Base-by-base conservation (phyloP, 2,329 filamentous ascomycete species). In the Tympanopsis confertula region DNA sequence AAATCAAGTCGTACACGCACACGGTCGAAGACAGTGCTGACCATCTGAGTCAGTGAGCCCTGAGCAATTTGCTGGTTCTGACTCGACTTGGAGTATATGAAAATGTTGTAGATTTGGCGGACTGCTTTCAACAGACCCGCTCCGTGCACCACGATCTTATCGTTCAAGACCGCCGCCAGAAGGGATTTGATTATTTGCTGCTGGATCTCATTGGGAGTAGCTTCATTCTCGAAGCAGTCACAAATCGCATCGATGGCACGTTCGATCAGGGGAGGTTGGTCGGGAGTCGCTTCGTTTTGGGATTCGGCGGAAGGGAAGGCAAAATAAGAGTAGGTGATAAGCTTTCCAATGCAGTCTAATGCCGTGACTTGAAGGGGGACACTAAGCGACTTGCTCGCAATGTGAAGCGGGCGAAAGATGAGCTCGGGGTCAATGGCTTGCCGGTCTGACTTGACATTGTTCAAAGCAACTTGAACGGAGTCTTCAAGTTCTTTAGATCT, bases 251-350 rank as follows among this genome's bases (percentile, higher is more conserved):
- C 93, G 52, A 98, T 98, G 41, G 93, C 91, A 46, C 89, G 77
- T 62, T 98, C 93, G 54, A 98, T 98, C 47, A 98, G 69, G 13
- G 89, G 88, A 3, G 82, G 68, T 29, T 66, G 65, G 38, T 58
- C 58, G 41, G 57, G 52, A 32, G 58, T 59, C 46, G 68, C 61
- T 45, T 66, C 58, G 39, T 59, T 45, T 33, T 33, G 12, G n/a
- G 65, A 61, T 39, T 63, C 57, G 17, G 61, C 60, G 37, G 66
- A 67, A 24, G 80, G 74, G 36, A 86, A 75, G 36, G 89, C 89
- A 59, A 98, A 96, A 68, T 96, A 96, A 14, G 91, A 94, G 59
- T 94, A 98, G 51, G 89, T 95, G 56, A 96, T 96, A 44, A 98
- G 78, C 66, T 98, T 98, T 51, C 93, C 91, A 51, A 98, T 95